Evolutionary conservation across 257 asterid species (phyloP).

Genomic region (Fraxinus quadrangulata): DNA sequence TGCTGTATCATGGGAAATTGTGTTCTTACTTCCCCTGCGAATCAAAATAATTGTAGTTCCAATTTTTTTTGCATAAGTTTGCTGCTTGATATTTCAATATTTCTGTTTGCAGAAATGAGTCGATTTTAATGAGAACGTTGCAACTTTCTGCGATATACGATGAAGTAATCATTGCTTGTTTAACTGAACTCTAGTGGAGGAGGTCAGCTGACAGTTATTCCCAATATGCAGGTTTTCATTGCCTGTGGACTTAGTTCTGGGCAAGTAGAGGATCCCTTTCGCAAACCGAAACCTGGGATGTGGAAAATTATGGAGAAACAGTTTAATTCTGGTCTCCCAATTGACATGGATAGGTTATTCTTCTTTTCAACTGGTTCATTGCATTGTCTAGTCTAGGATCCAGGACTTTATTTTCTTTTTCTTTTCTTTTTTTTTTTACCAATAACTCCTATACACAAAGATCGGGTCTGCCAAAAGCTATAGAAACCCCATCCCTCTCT

Average conservation of each 20-base stretch:
- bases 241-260: slow-evolving; percentile 76
- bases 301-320: slow-evolving; percentile 86
- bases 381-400: slow-evolving; percentile 1
- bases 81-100: background rate
- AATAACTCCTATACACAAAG: too few relatives aligned
- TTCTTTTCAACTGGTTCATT: slow-evolving; percentile 24
- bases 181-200: background rate
- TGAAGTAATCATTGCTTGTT: slow-evolving; percentile 4
- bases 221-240: slow-evolving; percentile 71
- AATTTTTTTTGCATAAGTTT: background rate
- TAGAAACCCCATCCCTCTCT: too few relatives aligned
- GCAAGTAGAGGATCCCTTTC: slow-evolving; percentile 69
- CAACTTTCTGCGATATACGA: background rate
- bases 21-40: slow-evolving; percentile 4
- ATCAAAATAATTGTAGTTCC: slow-evolving; percentile 3
- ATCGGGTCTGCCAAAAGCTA: too few relatives aligned
- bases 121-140: background rate
- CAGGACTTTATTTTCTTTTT: background rate
- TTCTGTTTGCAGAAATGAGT: slow-evolving; percentile 10
- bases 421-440: too few relatives aligned
- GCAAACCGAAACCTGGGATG: slow-evolving; percentile 95
- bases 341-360: slow-evolving; percentile 76
- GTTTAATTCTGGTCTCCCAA: slow-evolving; percentile 75
- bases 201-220: background rate
- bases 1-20: background rate